Base-by-base conservation (phyloP, 140 eudicot species). In the Oenanthe javanica region DNA sequence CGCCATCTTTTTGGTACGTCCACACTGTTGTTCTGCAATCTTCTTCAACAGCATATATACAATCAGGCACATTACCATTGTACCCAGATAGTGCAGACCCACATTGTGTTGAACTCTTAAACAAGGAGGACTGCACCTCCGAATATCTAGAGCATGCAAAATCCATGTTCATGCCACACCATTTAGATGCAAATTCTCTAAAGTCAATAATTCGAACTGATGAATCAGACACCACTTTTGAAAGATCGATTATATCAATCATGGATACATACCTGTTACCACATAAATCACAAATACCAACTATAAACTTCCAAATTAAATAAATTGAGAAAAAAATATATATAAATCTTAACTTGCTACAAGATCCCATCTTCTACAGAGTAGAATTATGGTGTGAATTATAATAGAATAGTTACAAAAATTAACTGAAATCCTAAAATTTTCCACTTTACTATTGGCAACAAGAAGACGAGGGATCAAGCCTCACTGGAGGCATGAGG, bases 11-110 rank as follows among this genome's bases (percentile, higher is more conserved):
- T 64, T 86, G 88, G 83, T 88, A 95, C 27, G 96, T 90, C 97
- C 97, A 95, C 69, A 95, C 97, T 43, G 93, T 88, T 47, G 96
- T 89, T 86, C 92, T 89, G 82, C 99, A 95, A 86, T 95, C 98
- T 79, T 87, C 96, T 79, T 91, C 90, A 40, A 89, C 88, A 82
- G 97, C 89, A 83, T 89, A 87, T 72, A 95, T 79, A 86, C 99
- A 95, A 14, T 80, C 83, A 43, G 80, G 86, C n/a, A 81, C 76
- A 72, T 79, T 80, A 83, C 81, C 85, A 27, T 59, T 61, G 76
- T 83, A 82, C 40, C 97, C 99, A 19, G 99, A 92, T 72, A 95
- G 79, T 14, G 87, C 49, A 23, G 90, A 89, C 79, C 98, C 99
- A 84, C 97, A 92, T 71, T 86, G 86, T 50, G 80, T 82, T 59